Percentiles rank a stretch among this genome's conserved stretches.
These are phyloP conservation scores for Clonostachys solani DNA, from an alignment of 2,329 filamentous ascomycete genomes.

Conservation along the genomic window DNA sequence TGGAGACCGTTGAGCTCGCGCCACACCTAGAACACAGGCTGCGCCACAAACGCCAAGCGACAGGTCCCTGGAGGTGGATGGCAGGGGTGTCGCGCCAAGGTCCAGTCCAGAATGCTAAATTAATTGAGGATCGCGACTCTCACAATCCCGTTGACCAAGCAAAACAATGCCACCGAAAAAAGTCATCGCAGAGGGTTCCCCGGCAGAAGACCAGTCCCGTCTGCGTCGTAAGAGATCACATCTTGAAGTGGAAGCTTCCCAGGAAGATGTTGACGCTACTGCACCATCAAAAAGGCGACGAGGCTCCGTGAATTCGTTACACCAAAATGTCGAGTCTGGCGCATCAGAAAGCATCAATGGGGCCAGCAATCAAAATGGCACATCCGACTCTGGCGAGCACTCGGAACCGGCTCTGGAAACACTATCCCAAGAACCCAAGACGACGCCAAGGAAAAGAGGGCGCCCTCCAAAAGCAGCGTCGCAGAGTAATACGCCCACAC, in stretches of 20 bases:
- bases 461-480: constrained; percentile 17
- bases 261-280: neutral
- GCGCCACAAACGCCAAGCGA: too few relatives aligned
- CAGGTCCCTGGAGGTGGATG: too few relatives aligned
- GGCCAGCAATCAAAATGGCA: too few relatives aligned
- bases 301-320: constrained; percentile 4
- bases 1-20: too few relatives aligned
- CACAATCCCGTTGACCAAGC: too few relatives aligned
- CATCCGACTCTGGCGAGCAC: constrained; percentile 2
- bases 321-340: too few relatives aligned
- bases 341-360: too few relatives aligned
- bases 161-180: neutral
- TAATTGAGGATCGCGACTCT: too few relatives aligned
- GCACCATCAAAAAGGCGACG: constrained; percentile 23
- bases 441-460: constrained; percentile 27
- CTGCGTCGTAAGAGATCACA: constrained; percentile 11
- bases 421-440: constrained; percentile 14
- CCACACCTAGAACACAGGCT: too few relatives aligned
- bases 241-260: neutral
- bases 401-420: constrained; percentile 1
- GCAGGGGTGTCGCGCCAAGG: too few relatives aligned
- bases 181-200: neutral
- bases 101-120: too few relatives aligned
- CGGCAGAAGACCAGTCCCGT: neutral
- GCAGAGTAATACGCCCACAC: constrained; percentile 27